Percentiles rank a stretch among this genome's conserved stretches.
These are phyloP conservation scores for Hemileccinum impolitum DNA, from an alignment of 768 basidiomycete species.

Conservation along the genomic window DNA sequence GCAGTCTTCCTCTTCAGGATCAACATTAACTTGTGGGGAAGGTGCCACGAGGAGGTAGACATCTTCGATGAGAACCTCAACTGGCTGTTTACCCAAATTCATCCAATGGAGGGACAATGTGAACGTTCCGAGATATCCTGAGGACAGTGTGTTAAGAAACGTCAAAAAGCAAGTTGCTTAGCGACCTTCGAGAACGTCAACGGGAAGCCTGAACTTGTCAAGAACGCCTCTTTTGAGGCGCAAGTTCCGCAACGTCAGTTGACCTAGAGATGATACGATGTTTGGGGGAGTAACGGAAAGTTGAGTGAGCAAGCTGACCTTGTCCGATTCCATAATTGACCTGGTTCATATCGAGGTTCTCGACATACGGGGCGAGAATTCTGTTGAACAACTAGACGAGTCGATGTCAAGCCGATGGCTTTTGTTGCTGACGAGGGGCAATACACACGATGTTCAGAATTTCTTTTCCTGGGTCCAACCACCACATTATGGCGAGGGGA, in stretches of 20 bases:
- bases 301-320: constrained; percentile 41
- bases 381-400: constrained; percentile 71
- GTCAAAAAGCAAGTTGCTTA: neutral
- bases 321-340: constrained; percentile 91
- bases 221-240: constrained; percentile 90
- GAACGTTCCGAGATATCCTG: constrained; percentile 84
- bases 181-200: constrained; percentile 90
- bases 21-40: constrained; percentile 59
- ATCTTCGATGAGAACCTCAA: constrained; percentile 89
- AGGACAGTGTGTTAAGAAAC: neutral
- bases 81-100: constrained; percentile 85
- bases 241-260: constrained; percentile 74
- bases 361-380: constrained; percentile 91
- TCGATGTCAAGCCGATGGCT: neutral
- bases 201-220: constrained; percentile 92
- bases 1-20: constrained; percentile 82
- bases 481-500: constrained; percentile 60
- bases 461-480: constrained; percentile 84
- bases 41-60: constrained; percentile 93
- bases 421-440: neutral
- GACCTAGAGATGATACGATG: constrained; percentile 43
- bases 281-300: constrained; percentile 1
- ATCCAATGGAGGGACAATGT: constrained; percentile 86
- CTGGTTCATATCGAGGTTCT: constrained; percentile 92
- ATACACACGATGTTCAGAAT: constrained; percentile 65